Percentiles rank a stretch among this genome's conserved stretches.
Conservation (phyloP, 805 yeast species). For the Torulaspora maleeae region DNA sequence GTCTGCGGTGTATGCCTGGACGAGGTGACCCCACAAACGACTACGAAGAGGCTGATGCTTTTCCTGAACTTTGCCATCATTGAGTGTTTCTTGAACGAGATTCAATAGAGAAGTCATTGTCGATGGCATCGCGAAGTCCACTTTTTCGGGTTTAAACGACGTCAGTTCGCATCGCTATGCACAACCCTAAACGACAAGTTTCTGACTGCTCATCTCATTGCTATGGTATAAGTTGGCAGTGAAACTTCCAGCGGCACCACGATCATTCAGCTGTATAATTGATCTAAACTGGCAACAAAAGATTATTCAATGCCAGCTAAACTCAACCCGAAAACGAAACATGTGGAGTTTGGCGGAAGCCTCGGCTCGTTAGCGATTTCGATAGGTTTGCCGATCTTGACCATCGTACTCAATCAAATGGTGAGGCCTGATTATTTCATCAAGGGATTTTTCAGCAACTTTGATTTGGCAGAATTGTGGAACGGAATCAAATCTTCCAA, state of each 20-base stretch:
- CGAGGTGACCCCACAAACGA: slow-evolving; percentile 5
- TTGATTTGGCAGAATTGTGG: slow-evolving; percentile 40
- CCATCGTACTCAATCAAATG: slow-evolving; percentile 54
- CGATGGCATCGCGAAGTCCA: neutral
- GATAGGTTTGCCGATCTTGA: slow-evolving; percentile 59
- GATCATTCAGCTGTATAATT: neutral
- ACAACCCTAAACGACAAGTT: slow-evolving; percentile 4
- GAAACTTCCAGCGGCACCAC: neutral
- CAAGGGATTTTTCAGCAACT: slow-evolving; percentile 40
- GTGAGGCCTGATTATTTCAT: slow-evolving; percentile 56
- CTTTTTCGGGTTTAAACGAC: slow-evolving; percentile 1
- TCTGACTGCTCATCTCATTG: slow-evolving; percentile 6
- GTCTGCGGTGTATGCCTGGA: slow-evolving; percentile 14
- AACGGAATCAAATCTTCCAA: slow-evolving; percentile 36
- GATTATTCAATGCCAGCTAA: slow-evolving; percentile 8
- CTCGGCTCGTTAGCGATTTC: slow-evolving; percentile 68
- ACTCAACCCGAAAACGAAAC: slow-evolving; percentile 67
- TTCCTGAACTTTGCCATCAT: slow-evolving; percentile 23
- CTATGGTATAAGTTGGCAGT: neutral
- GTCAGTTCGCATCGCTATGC: slow-evolving; percentile 3
- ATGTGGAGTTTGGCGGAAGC: slow-evolving; percentile 73
- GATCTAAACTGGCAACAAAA: neutral
- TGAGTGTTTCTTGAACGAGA: slow-evolving; percentile 18
- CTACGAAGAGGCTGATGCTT: slow-evolving; percentile 16
- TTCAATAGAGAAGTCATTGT: slow-evolving; percentile 4